These are phyloP conservation scores for Oryza australiensis DNA, from an alignment of 176 grass and related monocot species.

Conservation along the genomic window DNA sequence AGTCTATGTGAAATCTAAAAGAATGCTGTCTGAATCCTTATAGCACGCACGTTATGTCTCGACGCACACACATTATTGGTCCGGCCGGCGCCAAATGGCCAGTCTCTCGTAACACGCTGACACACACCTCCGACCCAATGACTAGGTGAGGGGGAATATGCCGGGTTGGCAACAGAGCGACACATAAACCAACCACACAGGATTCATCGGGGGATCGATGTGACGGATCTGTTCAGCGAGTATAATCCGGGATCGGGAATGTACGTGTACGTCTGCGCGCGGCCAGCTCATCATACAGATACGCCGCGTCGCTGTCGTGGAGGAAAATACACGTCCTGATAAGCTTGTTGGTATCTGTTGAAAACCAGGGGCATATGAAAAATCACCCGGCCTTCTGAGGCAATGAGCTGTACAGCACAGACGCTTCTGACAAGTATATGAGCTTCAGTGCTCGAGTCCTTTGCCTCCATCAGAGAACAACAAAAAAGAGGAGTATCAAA, in stretches of 20 bases:
- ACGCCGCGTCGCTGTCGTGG: background rate
- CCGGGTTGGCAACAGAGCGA: constrained; percentile 17
- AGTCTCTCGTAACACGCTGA: background rate
- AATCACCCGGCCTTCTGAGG: background rate
- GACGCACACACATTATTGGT: constrained; percentile 10
- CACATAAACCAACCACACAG: background rate
- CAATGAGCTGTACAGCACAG: background rate
- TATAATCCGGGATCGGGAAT: background rate
- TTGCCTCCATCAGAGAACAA: too few species aligned
- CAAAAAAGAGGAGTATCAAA: too few species aligned
- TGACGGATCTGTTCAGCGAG: background rate
- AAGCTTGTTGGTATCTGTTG: background rate
- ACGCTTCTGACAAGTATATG: background rate
- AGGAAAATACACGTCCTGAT: background rate
- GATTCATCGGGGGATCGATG: background rate
- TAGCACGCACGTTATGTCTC: background rate
- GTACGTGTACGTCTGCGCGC: background rate
- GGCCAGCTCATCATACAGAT: background rate
- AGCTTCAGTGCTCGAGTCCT: too few species aligned
- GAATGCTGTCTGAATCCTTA: too few species aligned
- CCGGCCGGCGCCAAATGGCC: background rate
- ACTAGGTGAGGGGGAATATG: background rate
- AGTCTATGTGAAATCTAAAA: too few species aligned
- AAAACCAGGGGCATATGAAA: background rate
- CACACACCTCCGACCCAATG: background rate